Evolutionary conservation across 2,329 filamentous ascomycete genomes (phyloP), one percentile per base, ranked within the genome.

Genomic region (Seiridium cupressi): DNA sequence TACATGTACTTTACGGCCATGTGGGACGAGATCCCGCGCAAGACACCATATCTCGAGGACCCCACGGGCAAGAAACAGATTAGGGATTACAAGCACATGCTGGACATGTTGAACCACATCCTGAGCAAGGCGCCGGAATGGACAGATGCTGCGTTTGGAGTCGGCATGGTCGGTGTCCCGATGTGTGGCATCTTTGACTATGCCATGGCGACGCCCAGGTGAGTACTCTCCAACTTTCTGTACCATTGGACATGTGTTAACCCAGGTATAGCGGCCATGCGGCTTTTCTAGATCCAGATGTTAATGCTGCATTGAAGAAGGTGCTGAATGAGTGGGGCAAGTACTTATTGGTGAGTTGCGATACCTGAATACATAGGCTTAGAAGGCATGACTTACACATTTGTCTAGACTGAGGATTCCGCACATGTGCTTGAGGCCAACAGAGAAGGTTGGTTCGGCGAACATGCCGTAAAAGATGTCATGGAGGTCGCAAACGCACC

Each of bases 1-100:
- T 88, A 85, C 76, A 87, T 91, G 80, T 84, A 87, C 70, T 85
- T 90, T 68, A 76, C 77, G 32, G 77, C 82, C 63, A 91, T 91
- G 89, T 91, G 89, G 73, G 77, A 84, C 36, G 85, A 91, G 73
- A 78, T 91, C 26, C 88, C 89, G 0, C 69, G 71, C 38, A 86
- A 85, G 71, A 75, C 79, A 18, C 83, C 84, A 0, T 91, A 91
- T 73, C 69, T 72, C 61, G 77, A 76, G 5, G 88, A 90, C 62
- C 87, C 88, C 0, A 85, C 83, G 1, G 88, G 87, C 1, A 77
- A 80, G 57, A 80, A 77, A 40, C 86, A 89, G 72, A 84, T 92
- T 60, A 82, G 70, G 7, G 82, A 89, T 73, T 90, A 89, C 65
- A 60, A 81, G 5, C 86, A 91, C 65, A 87, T 92, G 84, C 78